Percentiles rank a stretch among this genome's conserved stretches.
phyloP scores from a whole-genome alignment of 208 protist species.

The Leptomonas seymouri region DNA sequence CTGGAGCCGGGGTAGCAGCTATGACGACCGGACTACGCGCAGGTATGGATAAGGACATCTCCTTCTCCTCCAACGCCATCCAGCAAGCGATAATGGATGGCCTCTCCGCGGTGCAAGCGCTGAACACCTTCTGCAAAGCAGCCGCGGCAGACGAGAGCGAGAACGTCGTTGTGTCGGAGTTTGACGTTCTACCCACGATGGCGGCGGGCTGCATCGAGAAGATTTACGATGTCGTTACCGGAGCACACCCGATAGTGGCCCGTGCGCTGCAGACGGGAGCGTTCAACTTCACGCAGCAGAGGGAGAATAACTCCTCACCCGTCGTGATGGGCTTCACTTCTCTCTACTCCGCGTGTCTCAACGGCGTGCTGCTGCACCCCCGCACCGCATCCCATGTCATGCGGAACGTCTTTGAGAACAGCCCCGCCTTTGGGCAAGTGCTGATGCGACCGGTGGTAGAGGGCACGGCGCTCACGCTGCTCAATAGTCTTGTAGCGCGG shows the following conservation, averaged over 20 bases:
- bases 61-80: not conserved
- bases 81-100: slow-evolving; percentile 15
- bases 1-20: not conserved
- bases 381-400: slow-evolving; percentile 50
- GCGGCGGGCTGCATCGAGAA: slow-evolving; percentile 74
- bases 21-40: not conserved
- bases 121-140: slow-evolving; percentile 76
- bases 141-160: slow-evolving; percentile 51
- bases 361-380: slow-evolving; percentile 81
- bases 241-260: slow-evolving; percentile 59
- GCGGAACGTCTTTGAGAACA: slow-evolving; percentile 79
- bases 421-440: slow-evolving; percentile 58
- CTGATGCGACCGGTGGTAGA: slow-evolving; percentile 74
- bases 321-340: slow-evolving; percentile 30
- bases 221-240: slow-evolving; percentile 72
- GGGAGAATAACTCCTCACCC: not conserved
- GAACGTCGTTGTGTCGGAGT: slow-evolving; percentile 80
- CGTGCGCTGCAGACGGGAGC: slow-evolving; percentile 43
- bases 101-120: slow-evolving; percentile 58
- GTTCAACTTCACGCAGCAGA: slow-evolving; percentile 44
- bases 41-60: not conserved
- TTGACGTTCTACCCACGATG: slow-evolving; percentile 74
- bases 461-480: slow-evolving; percentile 59
- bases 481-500: slow-evolving; percentile 27
- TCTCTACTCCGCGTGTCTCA: slow-evolving; percentile 75